phyloP scores from a whole-genome alignment of 179 eudicot genomes.

The Actinidia polygama region DNA sequence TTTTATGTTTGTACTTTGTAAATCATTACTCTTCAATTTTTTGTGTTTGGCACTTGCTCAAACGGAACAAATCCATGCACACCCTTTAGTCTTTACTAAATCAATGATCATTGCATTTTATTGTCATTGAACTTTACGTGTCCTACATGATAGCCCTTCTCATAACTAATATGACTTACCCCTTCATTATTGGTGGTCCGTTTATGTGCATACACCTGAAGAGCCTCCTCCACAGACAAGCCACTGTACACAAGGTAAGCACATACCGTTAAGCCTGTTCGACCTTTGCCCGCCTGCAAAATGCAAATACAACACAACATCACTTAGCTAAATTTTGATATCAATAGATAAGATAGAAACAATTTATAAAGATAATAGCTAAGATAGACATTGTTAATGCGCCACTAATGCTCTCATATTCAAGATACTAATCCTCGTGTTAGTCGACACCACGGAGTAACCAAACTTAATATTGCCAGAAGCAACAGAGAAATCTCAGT shows the following conservation, averaged over 20 bases:
- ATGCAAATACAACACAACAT: conserved; percentile 11
- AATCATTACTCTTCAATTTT: no score
- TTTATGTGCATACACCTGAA: conserved; percentile 56
- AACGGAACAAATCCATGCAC: neutral
- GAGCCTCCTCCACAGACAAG: conserved; percentile 62
- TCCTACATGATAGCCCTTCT: neutral
- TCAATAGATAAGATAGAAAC: neutral
- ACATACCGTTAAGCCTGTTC: conserved; percentile 69
- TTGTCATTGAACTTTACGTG: neutral
- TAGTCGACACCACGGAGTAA: neutral
- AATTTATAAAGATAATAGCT: neutral
- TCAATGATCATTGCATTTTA: neutral
- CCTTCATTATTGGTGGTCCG: conserved; percentile 66
- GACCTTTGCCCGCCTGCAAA: conserved; percentile 71
- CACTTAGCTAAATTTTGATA: neutral
- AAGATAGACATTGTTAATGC: neutral
- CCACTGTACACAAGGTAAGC: conserved; percentile 58
- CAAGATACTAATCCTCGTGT: neutral
- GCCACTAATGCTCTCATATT: neutral
- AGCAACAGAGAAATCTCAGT: neutral
- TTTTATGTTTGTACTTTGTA: no score
- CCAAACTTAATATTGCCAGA: neutral
- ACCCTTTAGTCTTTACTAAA: neutral
- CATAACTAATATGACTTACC: conserved; percentile 39
- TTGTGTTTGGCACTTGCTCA: no score